Percentiles rank a stretch among this genome's conserved stretches.
phyloP scores from a whole-genome alignment of 1,284 basidiomycete genomes.

The Sparassis latifolia region DNA sequence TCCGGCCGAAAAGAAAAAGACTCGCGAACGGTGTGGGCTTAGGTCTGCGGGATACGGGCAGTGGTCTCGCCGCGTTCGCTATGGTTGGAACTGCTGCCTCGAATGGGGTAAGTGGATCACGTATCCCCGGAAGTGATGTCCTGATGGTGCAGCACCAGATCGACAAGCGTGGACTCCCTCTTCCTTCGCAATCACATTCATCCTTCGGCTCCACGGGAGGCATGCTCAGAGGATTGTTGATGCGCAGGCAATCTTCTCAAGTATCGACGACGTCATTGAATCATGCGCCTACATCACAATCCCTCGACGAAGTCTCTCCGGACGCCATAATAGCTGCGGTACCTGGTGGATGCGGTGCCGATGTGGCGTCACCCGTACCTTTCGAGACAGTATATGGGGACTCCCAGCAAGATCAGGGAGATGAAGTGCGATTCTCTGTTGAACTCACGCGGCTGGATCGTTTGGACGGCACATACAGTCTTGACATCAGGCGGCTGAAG shows the following conservation, averaged over 20 bases:
- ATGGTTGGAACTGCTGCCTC: slow-evolving; percentile 75
- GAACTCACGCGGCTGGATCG: slow-evolving; percentile 87
- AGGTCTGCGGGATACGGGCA: slow-evolving; percentile 35
- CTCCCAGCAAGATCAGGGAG: slow-evolving; percentile 70
- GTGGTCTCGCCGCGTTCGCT: slow-evolving; percentile 64
- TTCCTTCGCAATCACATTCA: slow-evolving; percentile 59
- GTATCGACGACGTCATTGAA: slow-evolving; percentile 35
- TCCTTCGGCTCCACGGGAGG: slow-evolving; percentile 57
- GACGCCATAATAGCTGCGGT: slow-evolving; percentile 21
- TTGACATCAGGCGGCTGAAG: slow-evolving; percentile 87
- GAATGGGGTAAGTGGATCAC: slow-evolving; percentile 57
- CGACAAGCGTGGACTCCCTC: slow-evolving; percentile 76
- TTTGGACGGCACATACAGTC: slow-evolving; percentile 79
- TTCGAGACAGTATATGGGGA: slow-evolving; percentile 75
- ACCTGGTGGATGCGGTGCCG: slow-evolving; percentile 13
- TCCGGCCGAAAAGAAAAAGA: slow-evolving; percentile 68
- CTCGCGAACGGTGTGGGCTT: slow-evolving; percentile 33
- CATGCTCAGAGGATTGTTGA: slow-evolving; percentile 79
- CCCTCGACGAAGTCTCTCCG: slow-evolving; percentile 17
- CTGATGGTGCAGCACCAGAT: slow-evolving; percentile 39
- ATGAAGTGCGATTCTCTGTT: slow-evolving; percentile 90
- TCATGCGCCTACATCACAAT: slow-evolving; percentile 10
- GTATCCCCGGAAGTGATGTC: not conserved
- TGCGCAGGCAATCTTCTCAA: slow-evolving; percentile 84
- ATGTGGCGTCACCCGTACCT: slow-evolving; percentile 15